Base-by-base conservation (phyloP, 1,284 basidiomycete genomes). In the Melampsora americana region DNA sequence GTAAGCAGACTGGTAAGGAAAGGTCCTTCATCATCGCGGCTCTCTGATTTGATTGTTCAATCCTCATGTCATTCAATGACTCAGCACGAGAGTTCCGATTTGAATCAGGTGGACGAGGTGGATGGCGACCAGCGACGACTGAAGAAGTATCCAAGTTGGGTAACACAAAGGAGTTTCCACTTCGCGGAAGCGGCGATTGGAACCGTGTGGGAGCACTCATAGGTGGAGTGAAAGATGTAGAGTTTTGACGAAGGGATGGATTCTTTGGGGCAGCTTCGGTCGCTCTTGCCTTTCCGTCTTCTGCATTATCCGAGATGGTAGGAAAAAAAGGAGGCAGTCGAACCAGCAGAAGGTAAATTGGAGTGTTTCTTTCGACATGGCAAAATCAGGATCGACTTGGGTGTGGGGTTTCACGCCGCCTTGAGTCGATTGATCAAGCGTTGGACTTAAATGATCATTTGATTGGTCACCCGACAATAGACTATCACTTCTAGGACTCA, bases 261-360 rank as follows among this genome's bases (percentile, higher is more conserved):
- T 42, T 42, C 53, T 56, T 56, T 6, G n/a, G 53, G 20, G 28
- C 2, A n/a, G 9, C 28, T 16, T 56, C 53, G n/a, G 53, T n/a
- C 2, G 20, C 20, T 28, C 53, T n/a, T 23, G 20, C 53, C 53
- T 23, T 56, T 28, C 28, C 53, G 7, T 56, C 53, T 11, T 20
- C 53, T 20, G 0, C n/a, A 14, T n/a, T 28, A 6, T 56, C n/a
- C n/a, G 53, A 56, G 11, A 23, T n/a, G 7, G 53, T 56, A n/a
- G 28, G 53, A 56, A 56, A 56, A 56, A 23, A 56, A 56, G 9
- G 53, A 56, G 7, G 53, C 53, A 28, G 53, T 56, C 53, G 53
- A 56, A 56, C 28, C 53, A n/a, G 53, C n/a, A 16, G 53, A 56
- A 28, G 53, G 53, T 56, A 56, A 56, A 14, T 56, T 56, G 9